Evolutionary conservation across 2,329 filamentous ascomycete species (phyloP).

Genomic region (Aphanocladium album): DNA sequence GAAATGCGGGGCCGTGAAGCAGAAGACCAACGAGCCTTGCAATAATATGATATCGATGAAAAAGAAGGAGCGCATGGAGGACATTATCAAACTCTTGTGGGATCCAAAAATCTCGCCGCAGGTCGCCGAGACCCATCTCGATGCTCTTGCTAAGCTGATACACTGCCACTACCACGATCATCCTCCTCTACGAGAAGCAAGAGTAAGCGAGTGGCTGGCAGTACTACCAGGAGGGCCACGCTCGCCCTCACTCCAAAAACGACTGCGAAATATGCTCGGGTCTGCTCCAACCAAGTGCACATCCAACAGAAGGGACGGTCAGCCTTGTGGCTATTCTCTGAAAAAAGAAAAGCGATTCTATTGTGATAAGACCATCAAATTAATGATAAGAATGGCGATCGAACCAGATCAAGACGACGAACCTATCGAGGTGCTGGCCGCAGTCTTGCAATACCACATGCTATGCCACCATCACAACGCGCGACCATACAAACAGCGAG

Average conservation of each 20-base stretch:
- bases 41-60: neutral
- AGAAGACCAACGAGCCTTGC: neutral
- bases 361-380: neutral
- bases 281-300: neutral
- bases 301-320: neutral
- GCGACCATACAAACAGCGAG: neutral
- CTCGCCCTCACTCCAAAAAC: neutral
- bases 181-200: neutral
- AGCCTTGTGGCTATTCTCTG: neutral
- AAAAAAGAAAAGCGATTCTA: neutral
- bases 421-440: neutral
- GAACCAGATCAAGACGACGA: neutral
- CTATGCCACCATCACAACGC: neutral
- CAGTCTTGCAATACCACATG: neutral
- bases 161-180: slow-evolving; percentile 3
- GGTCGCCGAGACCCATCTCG: neutral
- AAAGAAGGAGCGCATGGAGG: neutral
- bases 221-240: neutral
- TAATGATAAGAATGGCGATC: slow-evolving; percentile 1
- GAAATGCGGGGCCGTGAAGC: neutral
- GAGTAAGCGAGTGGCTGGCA: neutral
- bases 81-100: neutral
- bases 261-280: neutral
- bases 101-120: neutral
- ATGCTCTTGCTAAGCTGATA: neutral